phyloP scores from a whole-genome alignment of 495 filamentous ascomycete genomes.

The Bryoglossum gracile region DNA sequence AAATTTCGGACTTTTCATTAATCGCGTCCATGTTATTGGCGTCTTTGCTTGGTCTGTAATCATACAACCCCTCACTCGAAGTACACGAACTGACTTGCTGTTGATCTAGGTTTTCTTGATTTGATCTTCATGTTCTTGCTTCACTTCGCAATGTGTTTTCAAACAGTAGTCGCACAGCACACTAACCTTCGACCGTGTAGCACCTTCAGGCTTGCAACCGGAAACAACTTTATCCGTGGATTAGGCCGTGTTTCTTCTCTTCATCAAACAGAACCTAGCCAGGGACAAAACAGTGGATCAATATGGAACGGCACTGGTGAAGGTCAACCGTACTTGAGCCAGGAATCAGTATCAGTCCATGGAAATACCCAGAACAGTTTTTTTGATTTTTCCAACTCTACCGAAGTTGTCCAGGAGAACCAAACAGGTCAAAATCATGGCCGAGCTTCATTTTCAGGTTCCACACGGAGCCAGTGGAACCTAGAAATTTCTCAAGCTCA shows the following conservation, averaged over 20 bases:
- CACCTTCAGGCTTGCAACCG: conserved; percentile 16
- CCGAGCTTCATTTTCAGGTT: conserved; percentile 10
- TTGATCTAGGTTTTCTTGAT: conserved; percentile 4
- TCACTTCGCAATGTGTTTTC: conserved; percentile 11
- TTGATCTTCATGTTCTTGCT: conserved; percentile 12
- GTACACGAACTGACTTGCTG: conserved; percentile 9
- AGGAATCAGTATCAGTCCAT: conserved; percentile 15
- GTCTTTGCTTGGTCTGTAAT: conserved; percentile 18
- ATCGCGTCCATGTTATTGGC: neutral
- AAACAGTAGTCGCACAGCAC: conserved; percentile 17
- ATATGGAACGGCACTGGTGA: conserved; percentile 22
- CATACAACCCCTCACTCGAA: neutral
- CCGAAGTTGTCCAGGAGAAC: conserved; percentile 4
- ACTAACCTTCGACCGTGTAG: conserved; percentile 26
- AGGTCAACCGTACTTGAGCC: conserved; percentile 26
- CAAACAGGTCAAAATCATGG: conserved; percentile 2
- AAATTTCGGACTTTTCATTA: neutral
- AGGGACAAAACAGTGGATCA: conserved; percentile 21
- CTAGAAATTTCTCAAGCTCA: conserved; percentile 6
- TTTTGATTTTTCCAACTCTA: conserved; percentile 13
- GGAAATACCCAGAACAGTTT: conserved; percentile 17
- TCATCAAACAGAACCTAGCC: conserved; percentile 23
- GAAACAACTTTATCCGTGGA: conserved; percentile 13
- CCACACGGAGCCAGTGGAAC: conserved; percentile 13
- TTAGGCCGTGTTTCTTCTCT: conserved; percentile 21